Evolutionary conservation across 495 filamentous ascomycete genomes (phyloP), one percentile per base, ranked within the genome.

Genomic region (Penicillium canescens): DNA sequence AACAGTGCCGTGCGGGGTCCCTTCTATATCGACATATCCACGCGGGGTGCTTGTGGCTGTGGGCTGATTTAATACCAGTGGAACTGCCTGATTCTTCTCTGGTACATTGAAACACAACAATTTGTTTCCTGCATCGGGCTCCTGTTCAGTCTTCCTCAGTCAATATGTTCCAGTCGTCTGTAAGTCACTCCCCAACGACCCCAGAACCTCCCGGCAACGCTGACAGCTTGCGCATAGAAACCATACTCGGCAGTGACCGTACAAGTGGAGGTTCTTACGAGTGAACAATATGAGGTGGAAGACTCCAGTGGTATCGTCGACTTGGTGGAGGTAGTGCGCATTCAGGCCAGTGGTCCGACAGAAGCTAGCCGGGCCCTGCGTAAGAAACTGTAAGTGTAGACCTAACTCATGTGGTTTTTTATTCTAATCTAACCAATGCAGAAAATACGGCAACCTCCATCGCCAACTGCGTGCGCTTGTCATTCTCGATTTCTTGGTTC

Each of bases 201-300:
- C 34, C 6, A 12, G 18, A 11, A 1, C 1, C 13, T 36, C 21
- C 10, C 26, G 23, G 31, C 39, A 24, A 6, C 24, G 37, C 57
- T 61, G 9, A 62, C 37, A 38, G n/a, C 16, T 10, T 34, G 1
- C 42, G 8, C 39, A 42, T 51, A 91, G 78, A 97, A 98, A 72
- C 92, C 95, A 1, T 98, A 91, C 69, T 86, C 95, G 50, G 91
- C 95, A 9, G 85, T 98, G 56, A 95, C 93, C 18, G 95, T 96
- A n/a, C 88, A 90, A 48, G 86, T 99, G 56, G 93, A 98, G 66
- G 84, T 86, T 40, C 82, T 98, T 48, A 96, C 92, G 10, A 87
- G 89, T 67, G 92, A 96, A 71, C 79, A 87, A 60, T 92, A 90
- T 72, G 89, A 93, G 47, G 87, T 93, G 56, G 87, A 98, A 69